Percentiles rank a stretch among this genome's conserved stretches.
Evolutionary conservation across 768 basidiomycete genomes (phyloP).

Genomic region (Ramaria rubella): DNA sequence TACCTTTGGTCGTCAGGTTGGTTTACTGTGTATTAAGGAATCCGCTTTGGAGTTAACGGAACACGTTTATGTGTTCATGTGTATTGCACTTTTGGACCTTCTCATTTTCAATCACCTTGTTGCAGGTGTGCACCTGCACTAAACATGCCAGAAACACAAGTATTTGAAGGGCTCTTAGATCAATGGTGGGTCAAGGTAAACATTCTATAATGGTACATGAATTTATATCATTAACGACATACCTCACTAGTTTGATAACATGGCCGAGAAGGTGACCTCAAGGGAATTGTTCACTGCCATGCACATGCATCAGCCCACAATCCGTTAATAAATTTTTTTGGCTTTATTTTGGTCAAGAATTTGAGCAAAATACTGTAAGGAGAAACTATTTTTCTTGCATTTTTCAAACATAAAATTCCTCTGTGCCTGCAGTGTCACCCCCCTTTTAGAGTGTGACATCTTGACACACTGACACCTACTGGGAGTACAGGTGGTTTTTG

Average conservation of each 20-base stretch:
- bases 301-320: no score
- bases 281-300: no score
- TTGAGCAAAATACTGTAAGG: no score
- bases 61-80: conserved; percentile 65
- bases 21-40: conserved; percentile 32
- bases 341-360: no score
- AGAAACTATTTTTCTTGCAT: no score
- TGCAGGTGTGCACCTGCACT: conserved; percentile 48
- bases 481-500: no score
- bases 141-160: conserved; percentile 41
- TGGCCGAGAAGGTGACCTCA: no score
- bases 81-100: conserved; percentile 61
- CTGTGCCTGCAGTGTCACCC: no score
- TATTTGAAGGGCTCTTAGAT: conserved; percentile 65
- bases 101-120: conserved; percentile 68
- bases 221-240: background rate
- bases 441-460: no score
- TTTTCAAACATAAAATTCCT: no score
- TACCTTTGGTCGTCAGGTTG: conserved; percentile 22
- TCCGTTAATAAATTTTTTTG: no score
- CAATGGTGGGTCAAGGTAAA: conserved; percentile 78
- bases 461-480: no score
- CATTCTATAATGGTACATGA: conserved; percentile 11
- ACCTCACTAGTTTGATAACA: conserved; percentile 70
- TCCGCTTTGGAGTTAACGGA: conserved; percentile 42